Conservation (phyloP, 2,329 filamentous ascomycete genomes). For the Aspergillus ustus region DNA sequence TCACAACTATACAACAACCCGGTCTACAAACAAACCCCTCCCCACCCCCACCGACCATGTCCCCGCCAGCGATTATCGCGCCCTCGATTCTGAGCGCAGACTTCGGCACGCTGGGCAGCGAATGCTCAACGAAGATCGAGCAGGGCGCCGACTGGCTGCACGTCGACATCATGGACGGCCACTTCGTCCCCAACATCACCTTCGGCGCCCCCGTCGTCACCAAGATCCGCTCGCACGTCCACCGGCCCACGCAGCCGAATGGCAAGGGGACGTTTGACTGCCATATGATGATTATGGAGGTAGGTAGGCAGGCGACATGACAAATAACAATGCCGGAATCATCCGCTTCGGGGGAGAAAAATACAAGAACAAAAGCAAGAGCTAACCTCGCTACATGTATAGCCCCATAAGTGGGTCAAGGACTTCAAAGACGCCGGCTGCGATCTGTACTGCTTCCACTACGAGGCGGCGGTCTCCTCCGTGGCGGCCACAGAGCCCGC, state of each 20-base stretch:
- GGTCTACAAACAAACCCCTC: neutral
- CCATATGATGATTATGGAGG: slow-evolving; percentile 99
- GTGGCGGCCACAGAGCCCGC: slow-evolving; percentile 82
- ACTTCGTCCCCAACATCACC: slow-evolving; percentile 98
- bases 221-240: slow-evolving; percentile 87
- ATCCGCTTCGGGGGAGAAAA: neutral
- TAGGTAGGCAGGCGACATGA: no score
- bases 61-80: slow-evolving; percentile 90
- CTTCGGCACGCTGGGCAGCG: slow-evolving; percentile 85
- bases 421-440: slow-evolving; percentile 93
- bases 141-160: slow-evolving; percentile 92
- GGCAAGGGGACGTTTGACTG: slow-evolving; percentile 96
- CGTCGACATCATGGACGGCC: slow-evolving; percentile 97
- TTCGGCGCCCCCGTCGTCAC: slow-evolving; percentile 95
- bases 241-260: slow-evolving; percentile 68
- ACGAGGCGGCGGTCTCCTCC: slow-evolving; percentile 86
- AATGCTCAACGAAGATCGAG: slow-evolving; percentile 83
- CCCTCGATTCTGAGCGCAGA: slow-evolving; percentile 98
- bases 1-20: slow-evolving; percentile 1
- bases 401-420: slow-evolving; percentile 98
- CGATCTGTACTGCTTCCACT: slow-evolving; percentile 99
- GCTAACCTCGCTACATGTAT: neutral
- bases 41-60: slow-evolving; percentile 61
- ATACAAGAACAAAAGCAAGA: neutral
- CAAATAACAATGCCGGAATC: no score